Base-by-base conservation (phyloP, 768 basidiomycete species). In the Galerina marginata region DNA sequence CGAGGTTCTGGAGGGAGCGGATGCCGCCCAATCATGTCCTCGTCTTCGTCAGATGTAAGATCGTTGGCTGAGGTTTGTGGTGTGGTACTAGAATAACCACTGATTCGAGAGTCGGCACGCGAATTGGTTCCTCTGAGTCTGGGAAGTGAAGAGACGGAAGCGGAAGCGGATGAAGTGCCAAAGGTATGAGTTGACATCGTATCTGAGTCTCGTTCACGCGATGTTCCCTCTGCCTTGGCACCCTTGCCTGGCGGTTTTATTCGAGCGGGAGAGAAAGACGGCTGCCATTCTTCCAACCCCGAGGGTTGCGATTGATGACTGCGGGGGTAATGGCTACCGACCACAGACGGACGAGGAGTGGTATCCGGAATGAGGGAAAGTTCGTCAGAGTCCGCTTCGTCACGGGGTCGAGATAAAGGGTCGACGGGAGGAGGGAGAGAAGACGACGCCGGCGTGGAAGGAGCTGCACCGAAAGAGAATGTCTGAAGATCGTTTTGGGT, bases 331-430 rank as follows among this genome's bases (percentile, higher is more conserved):
- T 65, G 67, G 54, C 71, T 67, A n/a, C 70, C 70, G 43, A 77
- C 76, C 38, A 85, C 76, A 38, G 83, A 84, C 3, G 81, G 83
- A 23, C 83, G 77, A 48, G 83, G 83, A 5, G 83, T 85, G 37
- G 79, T 78, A 68, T 85, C 83, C 38, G 75, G 72, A 20, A 67
- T 69, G 33, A 63, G 63, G 23, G 65, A 66, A 43, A 68, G 60
- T 29, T 81, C 79, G 58, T 83, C 79, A 36, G 75, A 72, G 50
- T 79, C 77, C 23, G 68, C 65, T 37, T 76, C 77, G 49, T 70
- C 72, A 25, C 61, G 67, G 57, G 65, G 54, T 39, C 71, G 68
- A 44, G 75, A 73, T n/a, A 78, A 63, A 3, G 79, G 79, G 55
- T 81, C 78, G 54, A 78, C 63, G 42, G 72, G 61, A 20, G 69